Evolutionary conservation across 208 protist genomes (phyloP).

Genomic region (Porcisia hertigi): DNA sequence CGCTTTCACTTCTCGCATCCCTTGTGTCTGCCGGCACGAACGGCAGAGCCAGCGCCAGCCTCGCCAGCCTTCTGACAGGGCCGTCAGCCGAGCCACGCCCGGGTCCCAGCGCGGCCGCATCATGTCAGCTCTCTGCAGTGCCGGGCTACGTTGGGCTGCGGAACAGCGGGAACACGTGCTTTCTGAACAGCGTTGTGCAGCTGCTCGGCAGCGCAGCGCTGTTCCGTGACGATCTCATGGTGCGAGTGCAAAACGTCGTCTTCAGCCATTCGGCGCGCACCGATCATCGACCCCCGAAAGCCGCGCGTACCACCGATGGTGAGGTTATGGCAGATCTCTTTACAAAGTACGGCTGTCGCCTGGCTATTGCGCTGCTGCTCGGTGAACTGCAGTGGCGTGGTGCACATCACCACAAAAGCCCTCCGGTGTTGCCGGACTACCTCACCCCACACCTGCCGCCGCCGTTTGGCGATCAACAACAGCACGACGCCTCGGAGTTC

Average conservation of each 20-base stretch:
- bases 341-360: slow-evolving; percentile 11
- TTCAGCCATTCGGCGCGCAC: slow-evolving; percentile 3
- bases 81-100: neutral
- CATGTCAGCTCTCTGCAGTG: slow-evolving; percentile 8
- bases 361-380: slow-evolving; percentile 40
- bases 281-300: neutral
- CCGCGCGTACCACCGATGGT: neutral
- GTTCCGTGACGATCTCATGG: slow-evolving; percentile 34
- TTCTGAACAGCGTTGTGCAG: slow-evolving; percentile 67
- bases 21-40: slow-evolving; percentile 1
- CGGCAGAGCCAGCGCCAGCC: neutral
- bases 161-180: slow-evolving; percentile 73
- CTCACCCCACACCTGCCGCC: slow-evolving; percentile 35
- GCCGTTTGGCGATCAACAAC: slow-evolving; percentile 56
- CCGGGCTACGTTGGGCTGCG: slow-evolving; percentile 46
- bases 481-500: slow-evolving; percentile 83
- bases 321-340: neutral
- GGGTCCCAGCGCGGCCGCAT: neutral
- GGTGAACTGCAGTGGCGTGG: slow-evolving; percentile 61
- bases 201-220: slow-evolving; percentile 45
- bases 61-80: neutral
- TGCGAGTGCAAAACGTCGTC: slow-evolving; percentile 19
- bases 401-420: slow-evolving; percentile 10
- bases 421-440: slow-evolving; percentile 35
- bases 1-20: slow-evolving; percentile 10